These are phyloP conservation scores for Lyophyllum atratum DNA, from an alignment of 768 basidiomycete genomes.

Conservation along the genomic window DNA sequence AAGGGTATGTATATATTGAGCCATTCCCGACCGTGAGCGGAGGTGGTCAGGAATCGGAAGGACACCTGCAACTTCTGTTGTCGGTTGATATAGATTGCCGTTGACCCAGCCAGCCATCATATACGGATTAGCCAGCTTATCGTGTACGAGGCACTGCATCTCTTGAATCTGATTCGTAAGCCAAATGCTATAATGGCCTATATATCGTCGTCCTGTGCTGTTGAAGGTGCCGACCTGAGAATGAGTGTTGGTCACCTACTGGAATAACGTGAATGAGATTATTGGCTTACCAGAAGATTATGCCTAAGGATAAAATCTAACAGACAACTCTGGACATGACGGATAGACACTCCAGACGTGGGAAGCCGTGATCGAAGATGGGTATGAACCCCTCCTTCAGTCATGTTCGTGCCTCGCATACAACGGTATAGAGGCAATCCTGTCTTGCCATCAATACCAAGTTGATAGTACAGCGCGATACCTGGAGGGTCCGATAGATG, in stretches of 20 bases:
- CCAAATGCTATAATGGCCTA: conserved; percentile 22
- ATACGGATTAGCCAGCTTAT: not conserved
- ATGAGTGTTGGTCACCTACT: too few species aligned
- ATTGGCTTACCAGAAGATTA: conserved; percentile 16
- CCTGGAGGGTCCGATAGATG: conserved; percentile 33
- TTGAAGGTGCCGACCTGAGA: conserved; percentile 24
- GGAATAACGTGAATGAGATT: too few species aligned
- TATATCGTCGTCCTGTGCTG: conserved; percentile 17
- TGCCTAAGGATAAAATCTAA: conserved; percentile 25
- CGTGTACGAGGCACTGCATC: not conserved
- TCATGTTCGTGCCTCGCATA: conserved; percentile 31
- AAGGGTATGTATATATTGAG: not conserved
- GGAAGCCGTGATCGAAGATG: conserved; percentile 23
- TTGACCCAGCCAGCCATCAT: conserved; percentile 8
- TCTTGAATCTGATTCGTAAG: conserved; percentile 14
- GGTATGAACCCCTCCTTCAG: conserved; percentile 37
- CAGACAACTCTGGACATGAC: conserved; percentile 22
- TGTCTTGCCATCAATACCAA: conserved; percentile 21
- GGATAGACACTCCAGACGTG: conserved; percentile 22
- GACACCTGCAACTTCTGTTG: conserved; percentile 3
- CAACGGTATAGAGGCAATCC: conserved; percentile 28
- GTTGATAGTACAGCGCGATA: conserved; percentile 21
- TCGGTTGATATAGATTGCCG: conserved; percentile 3
- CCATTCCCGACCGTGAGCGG: not conserved
- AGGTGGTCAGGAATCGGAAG: conserved; percentile 4